Base-by-base conservation (phyloP, 306 rosid genomes). In the Lathyrus aphaca region DNA sequence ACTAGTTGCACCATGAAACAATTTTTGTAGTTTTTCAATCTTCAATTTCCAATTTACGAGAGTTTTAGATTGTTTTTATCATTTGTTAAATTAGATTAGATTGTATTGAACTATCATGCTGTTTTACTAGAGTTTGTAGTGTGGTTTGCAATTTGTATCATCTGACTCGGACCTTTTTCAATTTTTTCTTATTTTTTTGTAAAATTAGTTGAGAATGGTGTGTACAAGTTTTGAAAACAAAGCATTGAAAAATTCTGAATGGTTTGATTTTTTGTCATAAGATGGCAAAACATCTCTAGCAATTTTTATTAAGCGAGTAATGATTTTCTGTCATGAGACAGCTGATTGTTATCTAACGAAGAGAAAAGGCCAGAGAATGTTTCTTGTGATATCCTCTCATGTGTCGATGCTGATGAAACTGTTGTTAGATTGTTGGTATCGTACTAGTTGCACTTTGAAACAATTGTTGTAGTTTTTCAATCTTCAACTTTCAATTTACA, bases 1-100 rank as follows among this genome's bases (percentile, higher is more conserved):
- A 40, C 56, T 42, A 15, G 14, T 59, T 79, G 59, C 68, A n/a
- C 71, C 23, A 19, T 51, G 68, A 68, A 43, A 55, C 15, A 70
- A 18, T 40, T 69, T 51, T 62, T 25, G 53, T 38, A 11, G 68
- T 50, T 59, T 63, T 21, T 40, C 40, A 19, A 51, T 51, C 29
- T 53, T 44, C 11, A 40, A 13, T 21, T 51, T 49, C 35, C 8
- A 60, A 51, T 37, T 74, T 21, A 35, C 10, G 39, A 35, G 39
- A 35, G 10, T 35, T 32, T 32, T 32, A 32, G 37, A 32, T 32
- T 4, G 35, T 30, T 6, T 7, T 35, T 35, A 35, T 35, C 39
- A 35, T 35, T 35, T 35, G 39, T 35, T 35, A 35, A 35, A 35
- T 35, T 32, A 32, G 8, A 32, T 35, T 35, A 35, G 10, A 35